These are phyloP conservation scores for Pleurotus tuoliensis DNA, from an alignment of 768 basidiomycete genomes.

Conservation along the genomic window DNA sequence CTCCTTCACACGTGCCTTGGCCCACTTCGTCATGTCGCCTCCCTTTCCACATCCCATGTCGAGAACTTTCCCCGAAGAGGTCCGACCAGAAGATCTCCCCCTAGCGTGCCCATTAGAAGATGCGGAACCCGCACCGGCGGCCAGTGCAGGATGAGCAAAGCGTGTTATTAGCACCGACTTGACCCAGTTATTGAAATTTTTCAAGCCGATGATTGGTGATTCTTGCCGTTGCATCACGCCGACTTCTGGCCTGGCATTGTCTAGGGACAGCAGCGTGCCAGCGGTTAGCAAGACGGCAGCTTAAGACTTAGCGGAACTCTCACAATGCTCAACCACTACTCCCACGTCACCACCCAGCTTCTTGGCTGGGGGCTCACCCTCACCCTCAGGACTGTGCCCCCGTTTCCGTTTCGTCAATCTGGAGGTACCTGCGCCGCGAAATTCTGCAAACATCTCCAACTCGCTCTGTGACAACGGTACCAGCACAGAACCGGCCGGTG, in stretches of 20 bases:
- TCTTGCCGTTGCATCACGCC: constrained; percentile 79
- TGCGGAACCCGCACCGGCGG: constrained; percentile 28
- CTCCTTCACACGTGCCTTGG: constrained; percentile 76
- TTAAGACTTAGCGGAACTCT: constrained; percentile 24
- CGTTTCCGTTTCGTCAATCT: constrained; percentile 56
- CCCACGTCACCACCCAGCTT: constrained; percentile 66
- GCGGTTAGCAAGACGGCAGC: not conserved
- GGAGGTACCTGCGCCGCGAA: constrained; percentile 51
- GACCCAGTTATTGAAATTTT: constrained; percentile 99
- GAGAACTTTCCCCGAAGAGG: constrained; percentile 68
- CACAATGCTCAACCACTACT: constrained; percentile 76
- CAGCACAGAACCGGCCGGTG: constrained; percentile 59
- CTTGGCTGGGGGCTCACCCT: constrained; percentile 38
- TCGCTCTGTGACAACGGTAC: constrained; percentile 62
- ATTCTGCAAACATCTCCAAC: constrained; percentile 53
- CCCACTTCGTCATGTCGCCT: constrained; percentile 95
- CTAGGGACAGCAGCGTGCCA: constrained; percentile 34
- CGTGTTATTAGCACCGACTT: constrained; percentile 95
- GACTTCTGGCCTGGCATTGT: constrained; percentile 91
- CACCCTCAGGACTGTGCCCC: constrained; percentile 29
- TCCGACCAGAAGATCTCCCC: constrained; percentile 26
- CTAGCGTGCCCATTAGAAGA: constrained; percentile 18
- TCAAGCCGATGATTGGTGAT: constrained; percentile 95
- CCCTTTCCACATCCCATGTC: constrained; percentile 99
- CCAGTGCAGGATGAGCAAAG: constrained; percentile 73